Evolutionary conservation across 2,329 filamentous ascomycete genomes (phyloP), one percentile per base, ranked within the genome.

Genomic region (Neonectria magnoliae): DNA sequence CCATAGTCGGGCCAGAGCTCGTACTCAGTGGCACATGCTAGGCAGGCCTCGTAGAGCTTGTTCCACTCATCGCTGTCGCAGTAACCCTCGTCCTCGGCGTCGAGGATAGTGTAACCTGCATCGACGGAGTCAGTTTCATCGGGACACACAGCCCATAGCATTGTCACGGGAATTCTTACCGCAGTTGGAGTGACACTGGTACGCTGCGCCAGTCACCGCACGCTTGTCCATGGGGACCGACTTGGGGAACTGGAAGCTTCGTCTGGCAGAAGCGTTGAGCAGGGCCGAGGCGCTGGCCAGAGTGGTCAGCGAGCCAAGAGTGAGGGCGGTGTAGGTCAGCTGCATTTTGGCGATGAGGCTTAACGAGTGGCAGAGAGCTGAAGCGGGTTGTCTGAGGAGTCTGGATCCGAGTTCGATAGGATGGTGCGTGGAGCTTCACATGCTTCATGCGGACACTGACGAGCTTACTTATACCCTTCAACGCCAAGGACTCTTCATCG

Each of bases 101-200:
- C 65, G 20, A 75, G 38, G 51, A 79, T 78, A 44, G 76, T 64
- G 62, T 75, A 71, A 51, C 77, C 77, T 79, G 51, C 4, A 1
- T 2, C 13, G 44, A 13, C 1, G 45, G 6, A 16, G 60, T 60
- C 13, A 61, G 58, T 33, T n/a, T 27, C 16, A 6, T n/a, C 7
- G 29, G 14, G 5, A n/a, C 29, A 22, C 2, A 7, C n/a, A 29
- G 7, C 16, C 36, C 25, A 13, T 1, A 29, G 11, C 2, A 25
- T 29, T 5, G 20, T 3, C 8, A 31, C 7, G 1, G 7, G n/a
- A 38, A 8, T 5, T 75, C 80, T 64, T 76, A 85, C 84, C 83
- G 76, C 84, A 86, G 73, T 81, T 81, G 68, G 81, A 79, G 67
- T 86, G 84, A 74, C 84, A 87, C 45, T 84, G 76, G 70, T 81